Conservation (phyloP, 306 rosid species). For the Vigna trinervia region DNA sequence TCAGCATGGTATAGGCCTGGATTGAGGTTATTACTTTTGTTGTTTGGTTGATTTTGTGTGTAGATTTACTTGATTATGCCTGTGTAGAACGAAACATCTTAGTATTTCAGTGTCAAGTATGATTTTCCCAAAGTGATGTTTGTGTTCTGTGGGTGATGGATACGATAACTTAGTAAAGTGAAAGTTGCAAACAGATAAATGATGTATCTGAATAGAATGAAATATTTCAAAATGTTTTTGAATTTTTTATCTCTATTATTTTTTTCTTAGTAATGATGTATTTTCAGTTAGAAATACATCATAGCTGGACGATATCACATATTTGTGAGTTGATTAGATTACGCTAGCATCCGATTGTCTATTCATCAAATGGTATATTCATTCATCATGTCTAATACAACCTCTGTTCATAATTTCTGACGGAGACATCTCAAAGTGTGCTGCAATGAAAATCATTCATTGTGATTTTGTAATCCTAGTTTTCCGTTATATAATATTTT, state of each 20-base stretch:
- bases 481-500: neutral
- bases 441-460: neutral
- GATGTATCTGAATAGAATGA: neutral
- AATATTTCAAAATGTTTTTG: slow-evolving; percentile 21
- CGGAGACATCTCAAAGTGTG: neutral
- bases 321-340: slow-evolving; percentile 14
- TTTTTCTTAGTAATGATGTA: too few relatives aligned
- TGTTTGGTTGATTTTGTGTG: slow-evolving; percentile 27
- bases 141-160: neutral
- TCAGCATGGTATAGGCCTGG: slow-evolving; percentile 24
- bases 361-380: neutral
- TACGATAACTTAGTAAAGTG: neutral
- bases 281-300: neutral
- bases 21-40: slow-evolving; percentile 18
- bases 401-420: neutral
- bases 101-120: neutral
- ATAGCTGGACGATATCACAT: neutral
- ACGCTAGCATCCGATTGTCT: neutral
- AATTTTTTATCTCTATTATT: neutral
- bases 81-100: neutral
- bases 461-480: neutral
- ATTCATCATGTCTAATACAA: slow-evolving; percentile 4
- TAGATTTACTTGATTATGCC: slow-evolving; percentile 30
- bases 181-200: neutral
- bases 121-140: slow-evolving; percentile 18